A percentile compares a stretch with the other conserved stretches of the same genome.
These are phyloP conservation scores for Juglanconis oblonga DNA, from an alignment of 2,329 filamentous ascomycete species.

Conservation along the genomic window DNA sequence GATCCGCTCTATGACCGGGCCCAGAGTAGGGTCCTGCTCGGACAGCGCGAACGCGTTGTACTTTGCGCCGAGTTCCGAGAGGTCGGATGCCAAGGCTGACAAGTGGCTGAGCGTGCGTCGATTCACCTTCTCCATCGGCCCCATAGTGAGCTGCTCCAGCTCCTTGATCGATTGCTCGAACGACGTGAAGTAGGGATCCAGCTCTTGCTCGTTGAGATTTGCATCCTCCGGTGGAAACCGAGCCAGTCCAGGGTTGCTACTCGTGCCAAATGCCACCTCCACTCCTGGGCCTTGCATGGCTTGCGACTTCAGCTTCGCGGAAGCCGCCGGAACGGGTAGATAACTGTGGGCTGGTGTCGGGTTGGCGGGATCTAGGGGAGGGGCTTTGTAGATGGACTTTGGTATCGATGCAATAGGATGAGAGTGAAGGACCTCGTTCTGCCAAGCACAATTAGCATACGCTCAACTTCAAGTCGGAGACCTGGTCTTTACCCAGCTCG, in stretches of 20 bases:
- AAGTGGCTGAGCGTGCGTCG: slow-evolving; percentile 83
- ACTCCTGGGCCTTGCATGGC: slow-evolving; percentile 31
- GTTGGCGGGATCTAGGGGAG: slow-evolving; percentile 93
- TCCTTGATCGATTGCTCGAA: slow-evolving; percentile 93
- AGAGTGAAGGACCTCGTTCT: slow-evolving; percentile 94
- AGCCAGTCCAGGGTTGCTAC: slow-evolving; percentile 60
- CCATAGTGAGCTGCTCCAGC: slow-evolving; percentile 80
- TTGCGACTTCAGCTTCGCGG: slow-evolving; percentile 75
- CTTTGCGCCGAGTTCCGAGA: slow-evolving; percentile 89
- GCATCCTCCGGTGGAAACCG: slow-evolving; percentile 80
- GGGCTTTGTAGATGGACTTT: slow-evolving; percentile 90
- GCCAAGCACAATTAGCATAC: slow-evolving; percentile 25
- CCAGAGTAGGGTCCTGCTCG: slow-evolving; percentile 83
- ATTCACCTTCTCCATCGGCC: slow-evolving; percentile 96
- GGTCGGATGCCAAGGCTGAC: slow-evolving; percentile 77
- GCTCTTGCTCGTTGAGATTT: slow-evolving; percentile 78
- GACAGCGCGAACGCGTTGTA: slow-evolving; percentile 97
- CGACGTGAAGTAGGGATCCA: slow-evolving; percentile 93
- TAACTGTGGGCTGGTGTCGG: slow-evolving; percentile 82
- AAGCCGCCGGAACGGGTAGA: slow-evolving; percentile 80
- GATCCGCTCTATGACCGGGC: slow-evolving; percentile 87
- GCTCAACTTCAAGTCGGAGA: background rate
- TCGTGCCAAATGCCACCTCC: slow-evolving; percentile 32
- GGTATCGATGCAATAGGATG: slow-evolving; percentile 88
- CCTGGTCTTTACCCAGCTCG: slow-evolving; percentile 80